Evolutionary conservation across 225 moss, liverwort and hornwort genomes (phyloP), one percentile per base, ranked within the genome.

Genomic region (Straminergon stramineum): DNA sequence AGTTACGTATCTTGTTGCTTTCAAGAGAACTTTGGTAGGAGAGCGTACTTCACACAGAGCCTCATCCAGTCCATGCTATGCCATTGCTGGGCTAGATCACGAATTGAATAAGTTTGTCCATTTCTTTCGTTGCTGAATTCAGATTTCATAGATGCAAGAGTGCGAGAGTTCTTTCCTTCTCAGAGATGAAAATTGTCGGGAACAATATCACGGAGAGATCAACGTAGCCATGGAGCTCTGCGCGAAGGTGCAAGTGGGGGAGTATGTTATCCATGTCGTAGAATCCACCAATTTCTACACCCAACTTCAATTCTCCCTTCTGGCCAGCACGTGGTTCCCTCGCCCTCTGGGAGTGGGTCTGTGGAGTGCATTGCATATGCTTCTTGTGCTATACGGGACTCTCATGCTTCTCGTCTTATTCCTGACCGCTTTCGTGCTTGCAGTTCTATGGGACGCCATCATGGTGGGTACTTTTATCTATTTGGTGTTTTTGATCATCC

Each of bases 401-500:
- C 48, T 62, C 34, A 1, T 85, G 74, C 17, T 75, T 61, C 12
- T 60, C 11, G 35, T 30, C 22, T 7, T 35, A 45, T 45, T 35
- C 61, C 2, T 4, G 12, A 4, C 20, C 24, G 4, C 3, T 58
- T 74, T 85, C 11, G 45, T 74, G 34, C 7, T 12, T 8, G 18
- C 28, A 37, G 30, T 41, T 39, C 30, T 41, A 5, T 1, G 0
- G 3, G 41, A 81, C 41, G 41, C 27, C 34, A 2, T 1, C 22
- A 7, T 37, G 20, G 21, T 4, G 35, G 4, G 4, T 13, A 1
- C 0, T 32, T 1, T 34, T 1, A 14, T 78, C 21, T 31, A 39
- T 22, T 6, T 39, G 10, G 70, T 39, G 19, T 48, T 48, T 48
- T 12, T 39, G 70, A 0, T 12, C n/a, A 0, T 11, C 22, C n/a